Evolutionary conservation across 139 green algal genomes (phyloP), one percentile per base, ranked within the genome.

Genomic region (Spirogloea muscicola): DNA sequence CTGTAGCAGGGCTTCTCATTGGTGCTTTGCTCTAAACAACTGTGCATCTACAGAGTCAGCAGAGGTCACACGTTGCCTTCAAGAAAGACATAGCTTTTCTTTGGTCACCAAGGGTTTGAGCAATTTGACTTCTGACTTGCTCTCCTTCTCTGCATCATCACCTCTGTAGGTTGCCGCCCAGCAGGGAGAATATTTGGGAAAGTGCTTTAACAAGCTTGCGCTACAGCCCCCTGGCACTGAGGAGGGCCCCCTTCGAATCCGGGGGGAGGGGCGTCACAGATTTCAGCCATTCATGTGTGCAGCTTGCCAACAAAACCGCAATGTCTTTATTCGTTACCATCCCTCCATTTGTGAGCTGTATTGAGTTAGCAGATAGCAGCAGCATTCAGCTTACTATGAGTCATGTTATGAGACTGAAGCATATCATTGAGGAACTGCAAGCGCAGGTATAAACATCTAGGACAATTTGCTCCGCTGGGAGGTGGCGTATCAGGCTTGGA

Each of bases 121-220:
- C 21, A 31, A 21, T 21, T 21, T 31, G 46, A 55, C 21, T 55
- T 21, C 21, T 21, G 46, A 21, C 21, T 21, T 55, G 46, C 21
- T 55, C 21, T 21, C 31, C 67, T n/a, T n/a, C n/a, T n/a, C n/a
- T n/a, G n/a, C n/a, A n/a, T n/a, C n/a, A n/a, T n/a, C n/a, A n/a
- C n/a, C n/a, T n/a, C n/a, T n/a, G n/a, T n/a, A 76, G 67, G 67
- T 76, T 27, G 67, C 67, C 3, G 67, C 67, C 34, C 67, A 76
- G 31, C 67, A 76, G 40, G 67, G 67, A 2, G 46, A 76, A 25
- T 76, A 76, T 42, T 16, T 76, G 48, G 67, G 49, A 0, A 34
- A 42, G 29, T 76, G 67, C 58, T 76, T 76, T 34, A 76, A 76
- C 49, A 68, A 68, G 3, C 1, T 68, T 13, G 33, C 40, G 27